Evolutionary conservation across 148 eudicot genomes (phyloP), one percentile per base, ranked within the genome.

Genomic region (Rheum nobile): DNA sequence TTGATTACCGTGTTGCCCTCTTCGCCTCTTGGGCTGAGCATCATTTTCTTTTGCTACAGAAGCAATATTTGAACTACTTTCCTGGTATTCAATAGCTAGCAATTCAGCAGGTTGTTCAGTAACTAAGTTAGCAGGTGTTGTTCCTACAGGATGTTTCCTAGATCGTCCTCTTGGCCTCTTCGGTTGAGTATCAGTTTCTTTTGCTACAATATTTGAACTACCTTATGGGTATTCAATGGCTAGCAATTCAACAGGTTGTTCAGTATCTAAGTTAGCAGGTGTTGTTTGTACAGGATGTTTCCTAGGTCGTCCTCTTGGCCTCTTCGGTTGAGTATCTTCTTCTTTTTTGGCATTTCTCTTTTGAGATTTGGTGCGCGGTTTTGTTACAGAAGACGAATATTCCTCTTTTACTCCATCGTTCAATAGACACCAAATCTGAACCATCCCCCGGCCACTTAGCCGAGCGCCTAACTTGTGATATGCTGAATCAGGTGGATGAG

Each of bases 401-500:
- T 85, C 87, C 65, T 75, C 74, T 42, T 72, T 61, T 19, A 17
- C 43, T 74, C 12, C 52, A 21, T 10, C 24, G 72, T 82, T 85
- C 35, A 90, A 39, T 32, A 90, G 31, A 74, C 91, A 89, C 98
- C 98, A 91, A 70, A 95, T 87, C 83, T 94, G 98, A 73, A 94
- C 73, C 83, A 87, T 78, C 75, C 98, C 98, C 82, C 90, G 84
- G 19, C 98, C 98, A 70, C 75, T 79, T 72, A 95, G 86, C 22
- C 86, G 81, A 61, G 81, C 83, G 70, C 96, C 98, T 67, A 90
- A 80, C 84, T 87, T 91, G 98, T 95, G 93, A 80, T 90, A 88
- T n/a, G 86, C 80, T 73, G 97, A 95, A 76, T 90, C 92, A 57
- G 98, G 96, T 74, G 98, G 97, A 85, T 95, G 98, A 73, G 97